Conservation (phyloP, 2,329 filamentous ascomycete species). For the Fusarium virguliforme region DNA sequence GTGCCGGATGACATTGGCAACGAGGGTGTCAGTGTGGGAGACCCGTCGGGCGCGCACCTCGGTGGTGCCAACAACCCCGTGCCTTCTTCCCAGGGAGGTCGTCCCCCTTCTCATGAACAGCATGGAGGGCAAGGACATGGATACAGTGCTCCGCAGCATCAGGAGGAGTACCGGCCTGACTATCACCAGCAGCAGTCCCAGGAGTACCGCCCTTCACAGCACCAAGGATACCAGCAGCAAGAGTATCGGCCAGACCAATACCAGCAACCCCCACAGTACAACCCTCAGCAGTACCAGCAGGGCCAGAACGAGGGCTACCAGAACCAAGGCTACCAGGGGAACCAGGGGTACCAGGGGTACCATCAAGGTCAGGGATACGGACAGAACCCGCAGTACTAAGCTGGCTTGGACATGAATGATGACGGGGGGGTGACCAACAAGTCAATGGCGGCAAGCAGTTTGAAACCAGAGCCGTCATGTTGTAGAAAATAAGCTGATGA, state of each 20-base stretch:
- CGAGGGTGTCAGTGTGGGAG: conserved; percentile 62
- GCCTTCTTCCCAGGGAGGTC: conserved; percentile 43
- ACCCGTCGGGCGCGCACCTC: conserved; percentile 53
- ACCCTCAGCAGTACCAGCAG: conserved; percentile 26
- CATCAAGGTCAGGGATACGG: conserved; percentile 42
- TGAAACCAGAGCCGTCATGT: not conserved
- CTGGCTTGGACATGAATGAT: not conserved
- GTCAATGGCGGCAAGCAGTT: not conserved
- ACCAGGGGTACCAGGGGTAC: conserved; percentile 37
- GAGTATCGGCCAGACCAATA: conserved; percentile 49
- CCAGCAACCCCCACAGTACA: conserved; percentile 27
- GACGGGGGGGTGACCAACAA: too few species aligned
- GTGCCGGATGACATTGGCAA: conserved; percentile 66
- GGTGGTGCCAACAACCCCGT: conserved; percentile 54
- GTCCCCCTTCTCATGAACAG: conserved; percentile 17
- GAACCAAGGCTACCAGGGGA: conserved; percentile 42
- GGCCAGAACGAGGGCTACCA: conserved; percentile 45
- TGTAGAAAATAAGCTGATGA: not conserved
- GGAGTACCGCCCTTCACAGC: conserved; percentile 39
- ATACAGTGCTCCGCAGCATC: conserved; percentile 39
- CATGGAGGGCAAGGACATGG: conserved; percentile 1
- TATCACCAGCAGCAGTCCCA: conserved; percentile 34
- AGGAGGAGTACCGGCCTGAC: conserved; percentile 24
- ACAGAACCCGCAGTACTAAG: conserved; percentile 41
- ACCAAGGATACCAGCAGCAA: conserved; percentile 24